Conservation (phyloP, 192 early-diverging fungal genomes). For the Umbelopsis sp. region DNA sequence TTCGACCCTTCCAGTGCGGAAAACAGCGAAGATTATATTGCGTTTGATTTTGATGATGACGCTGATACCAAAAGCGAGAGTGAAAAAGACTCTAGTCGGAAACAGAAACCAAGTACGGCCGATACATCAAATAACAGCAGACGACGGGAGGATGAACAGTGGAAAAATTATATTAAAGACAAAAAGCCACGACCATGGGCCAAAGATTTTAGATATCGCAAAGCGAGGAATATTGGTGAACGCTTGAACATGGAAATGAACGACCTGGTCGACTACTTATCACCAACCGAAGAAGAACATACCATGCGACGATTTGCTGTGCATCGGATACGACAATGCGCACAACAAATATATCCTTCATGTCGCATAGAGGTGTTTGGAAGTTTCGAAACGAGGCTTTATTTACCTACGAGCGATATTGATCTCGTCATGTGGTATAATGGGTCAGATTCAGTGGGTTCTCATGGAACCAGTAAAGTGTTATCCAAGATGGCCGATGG, state of each 20-base stretch:
- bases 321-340: conserved; percentile 55
- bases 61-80: not conserved
- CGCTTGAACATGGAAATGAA: conserved; percentile 63
- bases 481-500: conserved; percentile 51
- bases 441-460: not conserved
- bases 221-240: conserved; percentile 2
- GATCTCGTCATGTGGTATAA: conserved; percentile 41
- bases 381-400: conserved; percentile 85
- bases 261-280: conserved; percentile 78
- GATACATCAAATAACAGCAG: not conserved
- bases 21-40: conserved; percentile 9
- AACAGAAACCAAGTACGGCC: not conserved
- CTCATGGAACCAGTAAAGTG: not conserved
- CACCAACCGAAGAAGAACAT: conserved; percentile 83
- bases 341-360: conserved; percentile 50
- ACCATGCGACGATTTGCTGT: conserved; percentile 74
- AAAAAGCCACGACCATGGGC: not conserved
- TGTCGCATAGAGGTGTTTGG: conserved; percentile 76
- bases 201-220: conserved; percentile 5
- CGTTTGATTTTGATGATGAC: not conserved
- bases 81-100: not conserved
- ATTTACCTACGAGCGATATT: conserved; percentile 78
- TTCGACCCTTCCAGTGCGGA: not conserved
- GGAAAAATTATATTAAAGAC: not conserved
- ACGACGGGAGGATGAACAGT: not conserved